A percentile compares a stretch with the other conserved stretches of the same genome.
These are phyloP conservation scores for Fusarium lyarnte DNA, from an alignment of 2,329 filamentous ascomycete genomes.

Conservation along the genomic window DNA sequence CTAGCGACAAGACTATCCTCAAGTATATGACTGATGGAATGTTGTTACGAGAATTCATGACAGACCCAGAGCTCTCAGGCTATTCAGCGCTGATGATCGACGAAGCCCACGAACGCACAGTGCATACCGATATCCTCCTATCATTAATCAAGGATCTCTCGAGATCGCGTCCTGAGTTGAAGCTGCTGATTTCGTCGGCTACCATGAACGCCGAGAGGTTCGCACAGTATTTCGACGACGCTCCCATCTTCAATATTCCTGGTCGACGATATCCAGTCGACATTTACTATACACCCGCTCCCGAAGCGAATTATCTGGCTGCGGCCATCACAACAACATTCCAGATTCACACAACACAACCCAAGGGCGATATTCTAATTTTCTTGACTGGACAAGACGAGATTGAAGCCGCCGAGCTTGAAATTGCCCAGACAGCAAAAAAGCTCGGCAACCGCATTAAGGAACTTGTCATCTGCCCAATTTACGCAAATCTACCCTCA, in stretches of 20 bases:
- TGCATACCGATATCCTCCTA: constrained; percentile 90
- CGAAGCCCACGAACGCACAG: constrained; percentile 93
- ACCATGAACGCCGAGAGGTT: constrained; percentile 97
- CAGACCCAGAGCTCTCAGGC: constrained; percentile 81
- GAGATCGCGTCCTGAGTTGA: constrained; percentile 83
- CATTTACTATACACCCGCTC: constrained; percentile 88
- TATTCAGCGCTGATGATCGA: constrained; percentile 96
- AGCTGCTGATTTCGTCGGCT: constrained; percentile 90
- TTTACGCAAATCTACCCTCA: constrained; percentile 92
- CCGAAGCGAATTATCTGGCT: constrained; percentile 92
- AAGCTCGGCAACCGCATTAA: constrained; percentile 87
- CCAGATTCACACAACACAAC: constrained; percentile 90
- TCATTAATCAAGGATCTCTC: constrained; percentile 90
- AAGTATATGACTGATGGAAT: constrained; percentile 99
- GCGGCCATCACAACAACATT: constrained; percentile 94
- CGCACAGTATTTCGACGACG: constrained; percentile 88
- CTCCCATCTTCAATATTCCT: constrained; percentile 94
- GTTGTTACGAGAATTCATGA: constrained; percentile 88
- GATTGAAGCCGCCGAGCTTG: constrained; percentile 87
- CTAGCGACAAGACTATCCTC: constrained; percentile 87
- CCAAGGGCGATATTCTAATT: constrained; percentile 87
- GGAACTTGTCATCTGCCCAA: constrained; percentile 89
- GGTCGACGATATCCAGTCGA: constrained; percentile 90
- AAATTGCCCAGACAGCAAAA: constrained; percentile 83
- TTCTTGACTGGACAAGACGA: constrained; percentile 97